Evolutionary conservation across 352 stramenopile genomes (phyloP), one percentile per base, ranked within the genome.

Genomic region (Globisporangium emineosum): DNA sequence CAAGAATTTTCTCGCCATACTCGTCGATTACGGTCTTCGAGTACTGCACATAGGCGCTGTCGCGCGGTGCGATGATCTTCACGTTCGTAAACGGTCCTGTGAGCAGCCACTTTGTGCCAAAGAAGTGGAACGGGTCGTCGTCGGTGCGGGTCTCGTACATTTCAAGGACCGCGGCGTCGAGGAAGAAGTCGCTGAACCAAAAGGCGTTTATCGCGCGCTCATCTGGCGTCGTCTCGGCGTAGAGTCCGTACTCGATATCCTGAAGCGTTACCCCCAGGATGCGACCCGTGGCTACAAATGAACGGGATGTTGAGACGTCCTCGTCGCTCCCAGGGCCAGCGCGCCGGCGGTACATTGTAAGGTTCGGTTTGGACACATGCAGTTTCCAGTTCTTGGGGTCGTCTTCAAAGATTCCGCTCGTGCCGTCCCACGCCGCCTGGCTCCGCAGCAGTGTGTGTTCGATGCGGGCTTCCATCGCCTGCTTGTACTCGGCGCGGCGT

Each of bases 81-180:
- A 65, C 66, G 42, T 79, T 71, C 33, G 57, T 69, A 0, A 76
- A 73, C n/a, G 70, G 77, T 1, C 73, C 66, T 42, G 77, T 83
- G 21, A 81, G 79, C 45, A 86, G 73, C 83, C 83, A 92, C 65
- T 92, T 92, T 50, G 90, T 69, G 17, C 83, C 83, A 62, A 88
- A 90, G 57, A 90, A 90, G 53, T 69, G 69, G 63, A 92, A 92
- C 45, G 72, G 65, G 51, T 92, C 83, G 60, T 79, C 73, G 1
- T 81, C 72, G 5, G 72, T 85, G 69, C 86, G 77, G 8, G 76
- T 72, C 61, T 90, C 81, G 13, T 85, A 73, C 3, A 80, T 67
- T n/a, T 80, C 64, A 19, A 92, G 74, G 56, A 92, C 72, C 2
- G 74, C 84, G 1, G 81, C 84, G 63, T 93, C 84, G 23, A 93